Base-by-base conservation (phyloP, 768 basidiomycete genomes). In the Amanita pallidorosea region DNA sequence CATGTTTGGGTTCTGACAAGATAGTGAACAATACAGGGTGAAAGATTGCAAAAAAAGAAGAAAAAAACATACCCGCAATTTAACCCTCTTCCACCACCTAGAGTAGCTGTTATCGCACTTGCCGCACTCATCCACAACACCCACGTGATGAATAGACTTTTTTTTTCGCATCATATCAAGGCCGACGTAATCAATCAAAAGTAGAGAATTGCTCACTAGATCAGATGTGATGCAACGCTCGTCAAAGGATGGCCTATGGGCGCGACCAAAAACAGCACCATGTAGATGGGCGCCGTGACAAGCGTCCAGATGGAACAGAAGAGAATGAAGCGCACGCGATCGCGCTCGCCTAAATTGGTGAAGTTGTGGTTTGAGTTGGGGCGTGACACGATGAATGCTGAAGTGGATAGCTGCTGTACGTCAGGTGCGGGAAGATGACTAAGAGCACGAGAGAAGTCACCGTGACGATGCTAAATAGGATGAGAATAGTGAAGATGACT, bases 241-340 rank as follows among this genome's bases (percentile, higher is more conserved):
- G 76, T 79, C 49, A 83, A 43, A 27, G 77, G 52, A 22, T 66
- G 72, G 29, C 76, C 76, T 11, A 71, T 58, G 9, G 79, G 66
- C 17, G 72, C 66, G 53, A 71, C 62, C 37, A 76, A 61, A 69
- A 88, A 85, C 49, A 83, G 64, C 18, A 72, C 52, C 36, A 81
- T 61, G 65, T 75, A 81, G 41, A 79, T 40, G 4, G 70, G 56
- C 36, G 76, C 72, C 35, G 82, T 67, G 46, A 81, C 58, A 9
- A 83, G 63, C 0, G 85, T 88, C 86, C 86, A 89, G 58, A 71
- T 70, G 9, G 83, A 83, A n/a, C 72, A 59, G 70, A 90, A 89
- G 31, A 86, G 70, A 37, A 81, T 67, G 67, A 79, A 88, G 33
- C 77, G 73, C 1, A 83, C 77, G 43, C 83, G 76, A 58, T 83